Evolutionary conservation across 805 yeast species (phyloP), one percentile per base, ranked within the genome.

Genomic region (Suhomyces kilbournensis): DNA sequence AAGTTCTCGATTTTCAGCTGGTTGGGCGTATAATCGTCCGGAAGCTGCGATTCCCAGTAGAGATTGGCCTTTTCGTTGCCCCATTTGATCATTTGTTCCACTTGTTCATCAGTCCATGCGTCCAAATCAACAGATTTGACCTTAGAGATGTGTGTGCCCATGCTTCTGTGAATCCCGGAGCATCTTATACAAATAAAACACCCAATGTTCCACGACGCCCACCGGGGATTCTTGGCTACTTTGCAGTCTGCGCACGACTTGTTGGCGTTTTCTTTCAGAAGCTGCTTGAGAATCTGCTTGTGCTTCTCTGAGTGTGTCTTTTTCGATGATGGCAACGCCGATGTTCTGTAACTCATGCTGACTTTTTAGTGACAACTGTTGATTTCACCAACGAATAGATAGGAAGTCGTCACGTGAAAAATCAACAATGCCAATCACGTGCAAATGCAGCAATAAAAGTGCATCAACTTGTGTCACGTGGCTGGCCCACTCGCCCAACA

Each of bases 201-300:
- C 22, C 99, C 99, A 50, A 93, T 69, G 60, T 87, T 91, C 97
- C 97, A 93, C 17, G 96, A 86, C 9, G 98, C 97, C 99, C 99
- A 93, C 50, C 98, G 80, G 20, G 99, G 99, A 69, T 93, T 96
- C 34, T 86, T 80, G 12, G 93, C 80, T 0, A 84, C 79, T 68
- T 94, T 93, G 72, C 99, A 93, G 69, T 93, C 99, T 1, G 92
- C 96, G 69, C 99, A 93, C 44, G 74, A 67, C 62, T 81, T 82
- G 75, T 94, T 94, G 35, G 82, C 83, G 0, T 84, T 84, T 60
- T 90, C 97, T 53, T 82, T 84, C 44, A 94, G 79, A 30, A 94
- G 77, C 30, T 86, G 83, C 68, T 84, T 84, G 56, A 94, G 75
- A 40, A 90, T 85, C 64, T 83, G 87, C 67, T 80, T 88, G 67